Evolutionary conservation across 1,284 basidiomycete species (phyloP).

Genomic region (Inonotus obliquus): DNA sequence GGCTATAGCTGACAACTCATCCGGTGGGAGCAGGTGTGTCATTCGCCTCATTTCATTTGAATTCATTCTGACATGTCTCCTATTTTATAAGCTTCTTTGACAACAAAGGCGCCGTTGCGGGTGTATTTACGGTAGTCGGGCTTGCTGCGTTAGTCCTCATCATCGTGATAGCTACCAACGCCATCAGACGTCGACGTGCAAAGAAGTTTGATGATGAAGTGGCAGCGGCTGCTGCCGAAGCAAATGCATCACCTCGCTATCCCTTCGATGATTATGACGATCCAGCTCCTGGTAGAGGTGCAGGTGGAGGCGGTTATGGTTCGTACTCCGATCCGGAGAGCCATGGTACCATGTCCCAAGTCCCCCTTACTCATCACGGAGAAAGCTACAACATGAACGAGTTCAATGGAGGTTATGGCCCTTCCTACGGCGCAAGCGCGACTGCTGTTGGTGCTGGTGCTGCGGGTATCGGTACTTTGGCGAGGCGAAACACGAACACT

Average conservation of each 20-base stretch:
- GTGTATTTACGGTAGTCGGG: slow-evolving; percentile 64
- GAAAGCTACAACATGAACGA: slow-evolving; percentile 50
- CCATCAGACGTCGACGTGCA: slow-evolving; percentile 57
- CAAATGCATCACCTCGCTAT: slow-evolving; percentile 44
- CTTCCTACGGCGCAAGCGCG: slow-evolving; percentile 1
- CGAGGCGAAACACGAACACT: slow-evolving; percentile 10
- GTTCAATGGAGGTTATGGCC: slow-evolving; percentile 25
- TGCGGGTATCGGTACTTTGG: slow-evolving; percentile 27
- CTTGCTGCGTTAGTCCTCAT: slow-evolving; percentile 48
- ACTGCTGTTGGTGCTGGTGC: slow-evolving; percentile 26
- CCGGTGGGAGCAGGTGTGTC: not conserved
- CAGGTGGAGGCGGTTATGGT: slow-evolving; percentile 24
- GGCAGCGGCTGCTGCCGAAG: slow-evolving; percentile 56
- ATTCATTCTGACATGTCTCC: not conserved
- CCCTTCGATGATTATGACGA: slow-evolving; percentile 50
- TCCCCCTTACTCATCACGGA: slow-evolving; percentile 36
- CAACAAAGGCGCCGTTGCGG: slow-evolving; percentile 67
- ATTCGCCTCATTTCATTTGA: not conserved
- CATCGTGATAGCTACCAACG: slow-evolving; percentile 47
- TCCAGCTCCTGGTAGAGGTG: slow-evolving; percentile 12
- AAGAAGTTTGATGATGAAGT: slow-evolving; percentile 64
- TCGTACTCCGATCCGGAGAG: slow-evolving; percentile 51
- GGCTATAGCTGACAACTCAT: not conserved
- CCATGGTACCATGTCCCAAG: slow-evolving; percentile 51
- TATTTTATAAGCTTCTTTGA: slow-evolving; percentile 51